phyloP scores from a whole-genome alignment of 306 rosid species.

The Albizia julibrissin region DNA sequence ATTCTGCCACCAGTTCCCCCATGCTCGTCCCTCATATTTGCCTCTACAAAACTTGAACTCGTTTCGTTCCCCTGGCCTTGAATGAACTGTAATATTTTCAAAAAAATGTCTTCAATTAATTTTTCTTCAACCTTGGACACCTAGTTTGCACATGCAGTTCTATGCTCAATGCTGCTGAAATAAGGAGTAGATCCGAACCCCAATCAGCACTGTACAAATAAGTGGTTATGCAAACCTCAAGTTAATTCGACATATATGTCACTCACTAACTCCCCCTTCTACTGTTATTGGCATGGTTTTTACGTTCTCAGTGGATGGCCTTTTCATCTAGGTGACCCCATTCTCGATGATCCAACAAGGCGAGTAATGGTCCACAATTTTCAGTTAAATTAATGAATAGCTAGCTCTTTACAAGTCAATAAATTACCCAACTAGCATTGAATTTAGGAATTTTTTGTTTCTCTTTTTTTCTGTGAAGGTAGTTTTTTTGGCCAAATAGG shows the following conservation, averaged over 20 bases:
- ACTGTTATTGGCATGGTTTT: background rate
- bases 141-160: too few species aligned
- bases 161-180: background rate
- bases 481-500: too few species aligned
- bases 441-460: background rate
- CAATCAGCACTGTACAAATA: background rate
- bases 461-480: background rate
- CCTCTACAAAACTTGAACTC: too few species aligned
- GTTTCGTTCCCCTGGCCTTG: too few species aligned
- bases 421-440: constrained; percentile 21
- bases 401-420: constrained; percentile 15
- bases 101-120: too few species aligned
- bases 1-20: too few species aligned
- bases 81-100: too few species aligned
- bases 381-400: background rate
- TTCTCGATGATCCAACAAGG: constrained; percentile 9
- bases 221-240: background rate
- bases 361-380: background rate
- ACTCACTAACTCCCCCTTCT: background rate
- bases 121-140: too few species aligned
- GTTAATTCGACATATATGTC: background rate
- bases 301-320: background rate
- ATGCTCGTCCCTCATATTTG: too few species aligned
- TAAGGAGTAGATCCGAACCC: background rate
- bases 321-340: background rate